Evolutionary conservation across 2,329 filamentous ascomycete species (phyloP), one percentile per base, ranked within the genome.

Genomic region (Mariannaea sp.): DNA sequence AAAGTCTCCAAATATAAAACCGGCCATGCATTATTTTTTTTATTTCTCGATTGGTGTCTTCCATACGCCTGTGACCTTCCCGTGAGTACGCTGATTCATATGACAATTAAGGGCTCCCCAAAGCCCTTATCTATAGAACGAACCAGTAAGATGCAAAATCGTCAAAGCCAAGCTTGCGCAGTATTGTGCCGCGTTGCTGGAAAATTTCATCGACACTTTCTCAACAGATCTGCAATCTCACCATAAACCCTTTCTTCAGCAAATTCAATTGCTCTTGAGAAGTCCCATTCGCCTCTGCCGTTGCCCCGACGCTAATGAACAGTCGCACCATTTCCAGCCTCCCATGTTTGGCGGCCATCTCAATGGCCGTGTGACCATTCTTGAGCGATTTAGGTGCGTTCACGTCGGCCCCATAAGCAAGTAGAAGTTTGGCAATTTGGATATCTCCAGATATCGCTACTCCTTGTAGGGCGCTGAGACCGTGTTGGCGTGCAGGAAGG

Each of bases 311-410:
- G 8, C 32, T 39, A 1, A 56, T 49, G 5, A 56, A 43, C 2
- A 45, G 24, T 8, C 24, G 33, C 5, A 49, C 14, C 43, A 56
- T 48, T 4, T 53, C 53, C n/a, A 44, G 43, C 16, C 38, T 53
- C n/a, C 53, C 49, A 20, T 53, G 49, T 20, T 56, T 49, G 1
- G 53, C 49, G 3, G 53, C 53, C 0, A 38, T 49, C 27, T 56
- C 53, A 3, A 53, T 24, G 7, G 49, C 53, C 4, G 32, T 53
- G 29, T 43, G 43, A 1, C 53, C 53, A 8, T 49, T 26, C 1
- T 5, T 4, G 0, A 6, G 5, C 1, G 49, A 16, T 16, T 19
- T 26, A 0, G 43, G 10, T 1, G 53, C 53, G 17, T 56, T 41
- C n/a, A 53, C n/a, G 1, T 48, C 1, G 4, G 49, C 53, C 4